Base-by-base conservation (phyloP, 306 rosid genomes). In the Quercus aquifolioides region DNA sequence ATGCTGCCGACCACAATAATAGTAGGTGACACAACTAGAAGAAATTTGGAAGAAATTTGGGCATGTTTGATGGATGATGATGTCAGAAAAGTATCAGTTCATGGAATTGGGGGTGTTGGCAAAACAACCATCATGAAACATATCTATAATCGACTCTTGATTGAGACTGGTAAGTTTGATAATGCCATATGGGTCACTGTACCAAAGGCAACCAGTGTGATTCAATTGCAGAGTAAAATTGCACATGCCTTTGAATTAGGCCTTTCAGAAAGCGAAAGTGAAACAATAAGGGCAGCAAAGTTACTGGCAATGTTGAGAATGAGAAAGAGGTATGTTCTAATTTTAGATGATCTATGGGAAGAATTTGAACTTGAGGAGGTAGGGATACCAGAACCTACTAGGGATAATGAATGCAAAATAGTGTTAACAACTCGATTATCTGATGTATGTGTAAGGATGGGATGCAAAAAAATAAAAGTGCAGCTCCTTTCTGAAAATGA, bases 31-130 rank as follows among this genome's bases (percentile, higher is more conserved):
- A 7, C 46, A 38, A 38, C 46, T 38, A 38, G 46, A 38, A 38
- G 46, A 38, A 38, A 38, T 38, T 7, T 38, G 46, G 46, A 38
- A 0, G 1, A 38, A 38, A 38, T 38, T 38, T 38, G 46, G 46
- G 46, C 11, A 38, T 38, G 46, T 38, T 38, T 38, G 11, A 38
- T 38, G 46, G 46, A 38, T 7, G 2, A 38, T 0, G 17, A 6
- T 2, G 15, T 64, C 1, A 51, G 31, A 19, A 73, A 64, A 35
- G 51, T 79, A 23, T 74, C 49, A 72, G 57, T 79, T 12, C 62
- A 33, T 23, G 73, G 83, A 6, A 83, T 78, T 79, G 69, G 81
- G 6, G 86, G 86, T 3, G 57, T 57, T 1, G 83, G 86, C 9
- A 82, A 83, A 51, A 81, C 80, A 0, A 81, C 80, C 26, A 23